These are phyloP conservation scores for Ottelia alismoides DNA, from an alignment of 106 monocot species.

Conservation along the genomic window DNA sequence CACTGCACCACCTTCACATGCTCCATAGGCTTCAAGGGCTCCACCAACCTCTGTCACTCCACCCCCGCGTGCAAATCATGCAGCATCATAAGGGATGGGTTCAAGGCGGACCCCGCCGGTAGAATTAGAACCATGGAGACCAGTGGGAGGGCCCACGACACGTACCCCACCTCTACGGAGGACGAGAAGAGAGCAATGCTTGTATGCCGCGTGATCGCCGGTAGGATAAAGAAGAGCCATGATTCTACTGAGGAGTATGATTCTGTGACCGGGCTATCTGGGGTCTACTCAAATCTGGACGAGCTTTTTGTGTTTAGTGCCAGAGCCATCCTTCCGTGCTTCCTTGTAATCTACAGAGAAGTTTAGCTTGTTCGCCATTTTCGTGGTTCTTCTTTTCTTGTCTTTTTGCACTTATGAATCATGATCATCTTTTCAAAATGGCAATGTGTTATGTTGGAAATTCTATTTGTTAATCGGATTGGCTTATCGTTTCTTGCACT, in stretches of 20 bases:
- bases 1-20: constrained; percentile 14
- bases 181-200: constrained; percentile 59
- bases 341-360: constrained; percentile 3
- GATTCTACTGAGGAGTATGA: constrained; percentile 32
- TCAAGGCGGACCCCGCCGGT: constrained; percentile 25
- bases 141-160: constrained; percentile 51
- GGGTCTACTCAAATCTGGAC: neutral
- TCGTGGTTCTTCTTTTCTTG: too few species aligned
- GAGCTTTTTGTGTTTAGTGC: constrained; percentile 4
- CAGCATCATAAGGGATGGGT: constrained; percentile 18
- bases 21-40: constrained; percentile 9
- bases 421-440: too few species aligned
- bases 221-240: constrained; percentile 43
- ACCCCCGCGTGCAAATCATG: constrained; percentile 5
- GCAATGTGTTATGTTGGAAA: too few species aligned
- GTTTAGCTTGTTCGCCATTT: too few species aligned
- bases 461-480: too few species aligned
- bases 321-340: constrained; percentile 1
- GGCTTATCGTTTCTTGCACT: too few species aligned
- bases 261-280: constrained; percentile 13
- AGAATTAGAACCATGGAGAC: constrained; percentile 49
- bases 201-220: constrained; percentile 80
- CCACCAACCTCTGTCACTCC: constrained; percentile 14
- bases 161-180: constrained; percentile 1
- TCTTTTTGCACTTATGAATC: too few species aligned